A percentile compares a stretch with the other conserved stretches of the same genome.
phyloP scores from a whole-genome alignment of 2,329 filamentous ascomycete species.

The Xylaria sp. region DNA sequence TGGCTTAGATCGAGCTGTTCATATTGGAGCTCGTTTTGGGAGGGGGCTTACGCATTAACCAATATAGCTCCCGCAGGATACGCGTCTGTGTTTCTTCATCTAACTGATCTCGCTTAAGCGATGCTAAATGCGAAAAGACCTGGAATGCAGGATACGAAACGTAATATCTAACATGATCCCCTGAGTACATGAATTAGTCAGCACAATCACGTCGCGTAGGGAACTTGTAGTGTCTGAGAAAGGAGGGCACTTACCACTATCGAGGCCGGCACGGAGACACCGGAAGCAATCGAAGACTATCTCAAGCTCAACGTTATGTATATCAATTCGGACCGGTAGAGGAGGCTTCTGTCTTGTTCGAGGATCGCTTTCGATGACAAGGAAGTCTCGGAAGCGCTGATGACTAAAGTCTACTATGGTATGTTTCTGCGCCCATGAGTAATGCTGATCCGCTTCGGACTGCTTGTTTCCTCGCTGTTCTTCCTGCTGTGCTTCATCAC shows the following conservation, averaged over 20 bases:
- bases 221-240: neutral
- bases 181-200: neutral
- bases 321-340: neutral
- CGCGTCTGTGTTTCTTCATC: neutral
- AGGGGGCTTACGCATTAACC: constrained; percentile 3
- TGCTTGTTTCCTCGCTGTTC: neutral
- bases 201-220: neutral
- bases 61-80: constrained; percentile 10
- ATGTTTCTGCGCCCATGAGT: constrained; percentile 13
- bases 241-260: neutral
- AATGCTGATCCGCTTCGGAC: constrained; percentile 9
- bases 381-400: constrained; percentile 12
- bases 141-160: constrained; percentile 7
- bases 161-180: neutral
- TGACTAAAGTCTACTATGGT: constrained; percentile 11
- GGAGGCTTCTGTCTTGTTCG: neutral
- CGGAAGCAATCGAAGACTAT: constrained; percentile 13
- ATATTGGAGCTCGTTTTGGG: too few species aligned
- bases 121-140: neutral
- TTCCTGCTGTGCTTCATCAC: neutral
- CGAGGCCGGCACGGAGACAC: constrained; percentile 3
- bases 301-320: constrained; percentile 1
- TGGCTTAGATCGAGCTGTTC: neutral
- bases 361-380: constrained; percentile 5
- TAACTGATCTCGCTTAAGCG: neutral